Percentiles rank a stretch among this genome's conserved stretches.
Evolutionary conservation across 2,329 filamentous ascomycete genomes (phyloP).

Genomic region (Fusarium dlaminii): DNA sequence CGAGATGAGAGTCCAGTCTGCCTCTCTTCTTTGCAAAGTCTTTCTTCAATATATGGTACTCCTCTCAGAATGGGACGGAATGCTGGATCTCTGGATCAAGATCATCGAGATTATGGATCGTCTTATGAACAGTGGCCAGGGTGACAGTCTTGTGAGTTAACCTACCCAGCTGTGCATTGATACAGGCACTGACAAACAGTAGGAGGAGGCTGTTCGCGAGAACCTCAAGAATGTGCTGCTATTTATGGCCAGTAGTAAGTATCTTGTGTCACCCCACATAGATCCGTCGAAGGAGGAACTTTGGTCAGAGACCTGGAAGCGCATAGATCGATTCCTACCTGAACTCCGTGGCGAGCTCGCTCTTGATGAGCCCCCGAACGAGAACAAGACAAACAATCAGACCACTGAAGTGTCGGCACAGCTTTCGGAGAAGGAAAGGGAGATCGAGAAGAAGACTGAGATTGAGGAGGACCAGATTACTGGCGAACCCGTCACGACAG

Average conservation of each 20-base stretch:
- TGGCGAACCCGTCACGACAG: conserved; percentile 1
- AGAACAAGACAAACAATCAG: conserved; percentile 3
- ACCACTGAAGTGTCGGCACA: neutral
- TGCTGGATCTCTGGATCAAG: conserved; percentile 90
- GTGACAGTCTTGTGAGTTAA: conserved; percentile 80
- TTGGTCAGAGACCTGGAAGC: conserved; percentile 72
- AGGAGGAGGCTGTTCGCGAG: conserved; percentile 96
- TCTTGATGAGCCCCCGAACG: conserved; percentile 54
- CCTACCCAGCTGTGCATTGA: neutral
- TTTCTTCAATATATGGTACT: conserved; percentile 93
- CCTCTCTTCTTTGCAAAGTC: conserved; percentile 91
- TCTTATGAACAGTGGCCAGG: conserved; percentile 94
- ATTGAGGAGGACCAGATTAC: neutral
- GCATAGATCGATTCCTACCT: conserved; percentile 72
- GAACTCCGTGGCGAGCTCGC: conserved; percentile 67
- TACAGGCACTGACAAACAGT: conserved; percentile 21
- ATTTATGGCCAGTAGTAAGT: conserved; percentile 92
- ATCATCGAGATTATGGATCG: conserved; percentile 96
- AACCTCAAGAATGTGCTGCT: conserved; percentile 95
- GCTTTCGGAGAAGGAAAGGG: neutral
- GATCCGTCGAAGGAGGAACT: conserved; percentile 65
- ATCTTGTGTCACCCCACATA: conserved; percentile 75
- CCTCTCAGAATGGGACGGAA: conserved; percentile 84
- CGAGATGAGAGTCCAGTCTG: conserved; percentile 90
- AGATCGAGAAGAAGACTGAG: conserved; percentile 9